Evolutionary conservation across 2,329 filamentous ascomycete species (phyloP), one percentile per base, ranked within the genome.

Genomic region (Blastomyces parvus): DNA sequence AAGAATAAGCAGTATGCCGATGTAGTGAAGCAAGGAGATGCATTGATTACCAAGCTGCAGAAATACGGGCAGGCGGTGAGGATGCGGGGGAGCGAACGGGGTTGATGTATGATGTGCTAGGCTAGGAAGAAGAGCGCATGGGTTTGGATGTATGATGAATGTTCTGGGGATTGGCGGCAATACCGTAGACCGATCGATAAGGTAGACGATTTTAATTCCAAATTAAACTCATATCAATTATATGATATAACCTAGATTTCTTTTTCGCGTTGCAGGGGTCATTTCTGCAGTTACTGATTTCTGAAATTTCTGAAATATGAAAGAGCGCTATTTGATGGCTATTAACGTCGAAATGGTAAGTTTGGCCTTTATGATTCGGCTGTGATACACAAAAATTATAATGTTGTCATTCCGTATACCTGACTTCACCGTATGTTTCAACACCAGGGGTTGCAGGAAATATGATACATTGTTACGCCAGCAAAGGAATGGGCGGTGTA

Each of bases 1-100:
- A 99, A 99, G 87, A 97, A 97, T 83, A 97, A 96, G 84, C 94
- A 99, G 80, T 99, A 99, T 79, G 89, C 92, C 71, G 94, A 99
- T 71, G 91, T 97, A 46, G 91, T 99, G 66, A 94, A 94, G 80
- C 94, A 97, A 76, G 94, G 94, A 40, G 94, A 99, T 77, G 90
- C 96, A 78, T 83, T 99, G 67, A 97, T 99, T 75, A 99, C 94
- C 64, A 99, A 99, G 83, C 82, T 99, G 70, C 94, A 99, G 80
- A 99, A 99, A 83, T 99, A 99, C 77, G 94, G 94, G 55, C 94
- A 99, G 79, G 89, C 94, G 2, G 94, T 99, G 67, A 86, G 94
- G 73, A 82, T 99, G 78, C 86, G 94, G 71, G 94, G 94, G 50
- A 97, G 93, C 74, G 94, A 99, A 83, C 86, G 94, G 71, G 91